Evolutionary conservation across 305 asterid genomes (phyloP).

Genomic region (Lippia alba): DNA sequence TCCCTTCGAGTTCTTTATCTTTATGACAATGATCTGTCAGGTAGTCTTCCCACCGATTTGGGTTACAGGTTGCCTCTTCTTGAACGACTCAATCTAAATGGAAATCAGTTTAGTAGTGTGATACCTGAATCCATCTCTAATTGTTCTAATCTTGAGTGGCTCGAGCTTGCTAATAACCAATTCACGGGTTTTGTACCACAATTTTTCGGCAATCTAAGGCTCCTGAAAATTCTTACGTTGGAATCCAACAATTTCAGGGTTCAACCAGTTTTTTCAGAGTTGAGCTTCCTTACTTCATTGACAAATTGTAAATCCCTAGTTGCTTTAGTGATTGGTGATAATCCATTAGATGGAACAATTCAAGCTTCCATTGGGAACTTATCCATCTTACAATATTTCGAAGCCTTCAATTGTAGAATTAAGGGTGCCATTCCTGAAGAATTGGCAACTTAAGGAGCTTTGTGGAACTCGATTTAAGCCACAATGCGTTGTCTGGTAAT

Average conservation of each 20-base stretch:
- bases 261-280: slow-evolving; percentile 15
- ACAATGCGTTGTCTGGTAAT: slow-evolving; percentile 14
- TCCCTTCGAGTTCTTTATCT: neutral
- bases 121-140: slow-evolving; percentile 37
- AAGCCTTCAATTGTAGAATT: neutral
- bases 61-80: slow-evolving; percentile 23
- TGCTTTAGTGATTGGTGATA: neutral
- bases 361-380: neutral
- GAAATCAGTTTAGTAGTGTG: slow-evolving; percentile 32
- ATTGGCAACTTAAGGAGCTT: slow-evolving; percentile 25
- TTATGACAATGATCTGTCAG: neutral
- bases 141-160: slow-evolving; percentile 17
- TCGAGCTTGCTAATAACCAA: neutral
- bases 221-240: slow-evolving; percentile 15
- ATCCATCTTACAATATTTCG: neutral
- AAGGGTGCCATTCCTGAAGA: slow-evolving; percentile 32
- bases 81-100: slow-evolving; percentile 15
- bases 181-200: slow-evolving; percentile 37
- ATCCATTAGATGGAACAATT: neutral
- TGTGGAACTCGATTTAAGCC: neutral
- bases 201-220: slow-evolving; percentile 33
- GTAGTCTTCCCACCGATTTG: slow-evolving; percentile 28
- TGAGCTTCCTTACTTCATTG: slow-evolving; percentile 35
- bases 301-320: neutral
- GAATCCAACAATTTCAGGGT: slow-evolving; percentile 17